Conservation (phyloP, 495 filamentous ascomycete species). For the Penicillium riverlandense region DNA sequence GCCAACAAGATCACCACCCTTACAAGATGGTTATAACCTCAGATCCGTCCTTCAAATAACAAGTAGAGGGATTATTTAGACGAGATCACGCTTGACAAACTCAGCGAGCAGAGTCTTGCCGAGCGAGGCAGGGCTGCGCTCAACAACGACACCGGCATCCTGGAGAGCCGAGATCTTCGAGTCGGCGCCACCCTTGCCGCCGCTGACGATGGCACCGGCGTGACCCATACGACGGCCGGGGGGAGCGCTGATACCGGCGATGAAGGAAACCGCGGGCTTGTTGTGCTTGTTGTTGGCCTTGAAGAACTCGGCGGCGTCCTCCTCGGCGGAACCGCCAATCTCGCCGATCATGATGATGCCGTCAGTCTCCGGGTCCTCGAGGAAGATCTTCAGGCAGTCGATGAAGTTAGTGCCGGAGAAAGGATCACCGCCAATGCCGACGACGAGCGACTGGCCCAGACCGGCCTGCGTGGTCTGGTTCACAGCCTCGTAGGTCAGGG, state of each 20-base stretch:
- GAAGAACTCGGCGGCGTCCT: conserved; percentile 95
- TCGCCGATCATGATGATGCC: conserved; percentile 99
- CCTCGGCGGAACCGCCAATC: conserved; percentile 95
- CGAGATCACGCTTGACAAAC: conserved; percentile 92
- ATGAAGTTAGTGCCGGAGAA: conserved; percentile 99
- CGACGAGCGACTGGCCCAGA: conserved; percentile 93
- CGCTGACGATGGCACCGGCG: conserved; percentile 93
- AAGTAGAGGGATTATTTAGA: conserved; percentile 45
- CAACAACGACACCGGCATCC: conserved; percentile 88
- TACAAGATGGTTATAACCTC: conserved; percentile 17
- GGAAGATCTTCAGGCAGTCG: conserved; percentile 95
- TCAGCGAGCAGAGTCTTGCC: conserved; percentile 90
- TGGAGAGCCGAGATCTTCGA: conserved; percentile 95
- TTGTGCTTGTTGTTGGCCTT: conserved; percentile 82
- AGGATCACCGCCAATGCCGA: conserved; percentile 97
- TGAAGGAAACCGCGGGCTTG: conserved; percentile 97
- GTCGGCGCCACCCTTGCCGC: conserved; percentile 94
- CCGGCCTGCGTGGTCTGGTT: conserved; percentile 98
- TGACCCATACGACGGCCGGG: conserved; percentile 97
- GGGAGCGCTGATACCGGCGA: conserved; percentile 94
- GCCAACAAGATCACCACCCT: conserved; percentile 11
- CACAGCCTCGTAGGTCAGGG: conserved; percentile 98
- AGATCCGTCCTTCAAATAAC: conserved; percentile 4
- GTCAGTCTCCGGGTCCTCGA: conserved; percentile 92
- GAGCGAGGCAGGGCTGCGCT: conserved; percentile 84